phyloP scores from a whole-genome alignment of 23 red algal species.

The Agarophyton chilense region DNA sequence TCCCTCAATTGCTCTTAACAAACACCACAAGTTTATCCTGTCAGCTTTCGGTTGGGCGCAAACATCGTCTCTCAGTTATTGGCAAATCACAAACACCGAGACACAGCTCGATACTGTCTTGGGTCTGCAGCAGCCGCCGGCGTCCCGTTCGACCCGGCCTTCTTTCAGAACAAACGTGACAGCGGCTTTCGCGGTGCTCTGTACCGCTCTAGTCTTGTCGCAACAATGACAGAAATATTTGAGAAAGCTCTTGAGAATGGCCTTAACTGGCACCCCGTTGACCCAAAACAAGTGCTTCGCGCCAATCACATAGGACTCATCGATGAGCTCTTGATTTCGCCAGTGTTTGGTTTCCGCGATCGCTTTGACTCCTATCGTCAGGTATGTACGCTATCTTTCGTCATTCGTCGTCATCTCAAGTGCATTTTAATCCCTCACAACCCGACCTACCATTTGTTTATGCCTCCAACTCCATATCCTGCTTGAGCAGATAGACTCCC shows the following conservation, averaged over 20 bases:
- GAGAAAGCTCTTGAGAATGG: constrained; percentile 13
- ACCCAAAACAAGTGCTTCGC: constrained; percentile 34
- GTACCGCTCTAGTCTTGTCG: constrained; percentile 70
- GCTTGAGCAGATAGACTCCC: constrained; percentile 33
- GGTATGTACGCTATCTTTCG: constrained; percentile 3
- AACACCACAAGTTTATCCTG: constrained; percentile 40
- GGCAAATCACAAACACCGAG: constrained; percentile 25
- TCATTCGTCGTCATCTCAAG: not conserved
- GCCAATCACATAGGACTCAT: constrained; percentile 81
- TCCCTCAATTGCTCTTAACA: not conserved
- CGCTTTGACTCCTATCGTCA: constrained; percentile 81
- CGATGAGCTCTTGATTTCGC: constrained; percentile 87
- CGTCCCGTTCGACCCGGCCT: constrained; percentile 84
- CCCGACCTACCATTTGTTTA: too few species aligned
- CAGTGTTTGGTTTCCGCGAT: constrained; percentile 86
- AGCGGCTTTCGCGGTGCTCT: constrained; percentile 57
- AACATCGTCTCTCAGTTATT: constrained; percentile 88
- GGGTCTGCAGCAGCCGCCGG: constrained; percentile 72
- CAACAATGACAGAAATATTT: constrained; percentile 64
- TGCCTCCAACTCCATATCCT: too few species aligned
- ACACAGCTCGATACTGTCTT: constrained; percentile 44
- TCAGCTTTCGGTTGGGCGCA: constrained; percentile 87
- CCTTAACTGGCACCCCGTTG: constrained; percentile 2
- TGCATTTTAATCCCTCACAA: too few species aligned
- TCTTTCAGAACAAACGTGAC: constrained; percentile 76